phyloP scores from a whole-genome alignment of 1,139 yeast species.

The Blastobotrys apis region DNA sequence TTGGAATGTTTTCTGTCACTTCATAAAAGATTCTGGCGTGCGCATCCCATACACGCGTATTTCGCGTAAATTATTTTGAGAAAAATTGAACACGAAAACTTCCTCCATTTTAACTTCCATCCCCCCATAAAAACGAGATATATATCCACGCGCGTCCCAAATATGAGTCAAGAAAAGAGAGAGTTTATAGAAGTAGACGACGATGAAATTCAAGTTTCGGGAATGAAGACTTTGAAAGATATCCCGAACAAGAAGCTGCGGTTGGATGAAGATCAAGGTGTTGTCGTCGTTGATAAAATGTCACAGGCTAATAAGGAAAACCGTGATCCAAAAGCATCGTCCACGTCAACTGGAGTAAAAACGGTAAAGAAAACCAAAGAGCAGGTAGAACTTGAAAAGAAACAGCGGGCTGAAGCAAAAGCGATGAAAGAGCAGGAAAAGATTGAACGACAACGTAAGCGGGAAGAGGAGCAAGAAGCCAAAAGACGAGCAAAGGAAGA shows the following conservation, averaged over 20 bases:
- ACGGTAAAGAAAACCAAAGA: constrained; percentile 5
- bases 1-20: too few relatives aligned
- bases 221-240: not conserved
- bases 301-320: too few relatives aligned
- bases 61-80: too few relatives aligned
- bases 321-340: not conserved
- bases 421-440: constrained; percentile 11
- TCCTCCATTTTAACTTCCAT: too few relatives aligned
- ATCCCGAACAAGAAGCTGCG: not conserved
- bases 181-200: not conserved
- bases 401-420: constrained; percentile 1
- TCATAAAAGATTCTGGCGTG: too few relatives aligned
- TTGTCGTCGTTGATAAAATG: too few relatives aligned
- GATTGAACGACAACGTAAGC: constrained; percentile 17
- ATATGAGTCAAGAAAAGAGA: too few relatives aligned
- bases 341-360: not conserved
- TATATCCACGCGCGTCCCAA: too few relatives aligned
- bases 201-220: not conserved
- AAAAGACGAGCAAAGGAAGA: constrained; percentile 15
- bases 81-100: too few relatives aligned
- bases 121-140: too few relatives aligned
- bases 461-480: constrained; percentile 17
- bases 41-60: too few relatives aligned
- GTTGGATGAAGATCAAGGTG: not conserved
- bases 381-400: constrained; percentile 5